Percentiles rank a stretch among this genome's conserved stretches.
Conservation (phyloP, 192 early-diverging fungal genomes). For the Coemansia sp. region DNA sequence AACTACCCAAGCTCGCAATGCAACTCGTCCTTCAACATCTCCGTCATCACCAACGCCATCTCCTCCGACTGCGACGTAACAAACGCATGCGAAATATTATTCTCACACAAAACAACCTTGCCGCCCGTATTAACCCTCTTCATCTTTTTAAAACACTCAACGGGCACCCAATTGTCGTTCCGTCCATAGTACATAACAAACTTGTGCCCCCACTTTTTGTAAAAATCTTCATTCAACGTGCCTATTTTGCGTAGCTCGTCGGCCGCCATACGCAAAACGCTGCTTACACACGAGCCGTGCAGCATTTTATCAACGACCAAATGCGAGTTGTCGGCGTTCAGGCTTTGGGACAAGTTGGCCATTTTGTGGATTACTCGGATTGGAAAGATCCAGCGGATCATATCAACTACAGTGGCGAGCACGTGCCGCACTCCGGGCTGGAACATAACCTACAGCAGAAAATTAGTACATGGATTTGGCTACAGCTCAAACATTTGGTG, state of each 20-base stretch:
- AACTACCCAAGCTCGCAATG: slow-evolving; percentile 7
- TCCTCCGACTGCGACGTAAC: slow-evolving; percentile 49
- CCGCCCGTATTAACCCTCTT: slow-evolving; percentile 60
- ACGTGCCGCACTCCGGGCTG: slow-evolving; percentile 27
- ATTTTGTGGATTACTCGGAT: slow-evolving; percentile 15
- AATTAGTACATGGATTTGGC: too few species aligned
- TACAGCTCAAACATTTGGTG: too few species aligned
- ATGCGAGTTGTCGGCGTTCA: slow-evolving; percentile 46
- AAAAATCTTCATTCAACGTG: slow-evolving; percentile 64
- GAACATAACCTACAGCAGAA: slow-evolving; percentile 13
- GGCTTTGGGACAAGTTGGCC: slow-evolving; percentile 16
- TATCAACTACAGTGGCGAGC: slow-evolving; percentile 32
- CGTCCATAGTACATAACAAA: slow-evolving; percentile 77
- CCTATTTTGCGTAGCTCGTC: slow-evolving; percentile 72
- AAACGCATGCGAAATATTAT: slow-evolving; percentile 78
- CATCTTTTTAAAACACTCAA: slow-evolving; percentile 67
- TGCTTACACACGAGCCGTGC: slow-evolving; percentile 58
- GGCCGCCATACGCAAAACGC: slow-evolving; percentile 66
- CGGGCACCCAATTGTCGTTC: slow-evolving; percentile 76
- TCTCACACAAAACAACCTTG: slow-evolving; percentile 65
- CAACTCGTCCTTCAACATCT: slow-evolving; percentile 32
- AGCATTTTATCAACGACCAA: slow-evolving; percentile 68
- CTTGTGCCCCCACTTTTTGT: slow-evolving; percentile 56
- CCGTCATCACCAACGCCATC: slow-evolving; percentile 33
- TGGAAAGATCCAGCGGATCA: slow-evolving; percentile 38